Base-by-base conservation (phyloP, 2,329 filamentous ascomycete species). In the Elsinoe necatrix region DNA sequence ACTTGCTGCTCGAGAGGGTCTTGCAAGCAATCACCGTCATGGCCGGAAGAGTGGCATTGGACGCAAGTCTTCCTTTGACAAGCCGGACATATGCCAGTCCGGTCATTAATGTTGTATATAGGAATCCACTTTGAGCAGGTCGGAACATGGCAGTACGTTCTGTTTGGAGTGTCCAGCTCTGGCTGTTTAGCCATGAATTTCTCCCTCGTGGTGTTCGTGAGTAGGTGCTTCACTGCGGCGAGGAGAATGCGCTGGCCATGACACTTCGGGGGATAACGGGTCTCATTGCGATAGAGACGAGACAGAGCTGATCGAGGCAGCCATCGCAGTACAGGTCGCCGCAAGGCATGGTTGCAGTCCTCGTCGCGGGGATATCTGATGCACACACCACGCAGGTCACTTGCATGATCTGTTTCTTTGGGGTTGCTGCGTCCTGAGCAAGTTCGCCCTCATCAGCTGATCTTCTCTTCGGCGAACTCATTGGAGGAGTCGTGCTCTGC, bases 211-310 rank as follows among this genome's bases (percentile, higher is more conserved):
- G 69, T 52, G 0, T 58, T 2, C 0, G 66, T 61, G 0, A 82
- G 67, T 39, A 75, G 67, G 1, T 59, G 21, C 16, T 54, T 63
- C 25, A 67, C 67, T 0, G 60, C 43, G 0, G 65, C 64, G 1
- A 76, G 41, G 0, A 71, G 63, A 7, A 82, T 75, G 0, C 62
- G 55, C 20, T 72, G 60, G 0, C 62, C 57, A 62, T 80, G 82
- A 66, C 79, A 83, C 1, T 71, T 69, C 0, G 80, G 78, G 0
- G 80, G 80, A 58, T 80, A 83, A 0, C 78, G 62, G 0, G 71
- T 69, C 54, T 81, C 76, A 58, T 80, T 0, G 57, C 66, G 8
- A 77, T 67, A 0, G 75, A 68, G 0, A 62, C 54, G 1, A 57
- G 14, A 63, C 81, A 77, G 0, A 81, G 69, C 0, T 58, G 54